Evolutionary conservation across 73 alveolate species (phyloP), one percentile per base, ranked within the genome.

Genomic region (Uronychia binucleata): DNA sequence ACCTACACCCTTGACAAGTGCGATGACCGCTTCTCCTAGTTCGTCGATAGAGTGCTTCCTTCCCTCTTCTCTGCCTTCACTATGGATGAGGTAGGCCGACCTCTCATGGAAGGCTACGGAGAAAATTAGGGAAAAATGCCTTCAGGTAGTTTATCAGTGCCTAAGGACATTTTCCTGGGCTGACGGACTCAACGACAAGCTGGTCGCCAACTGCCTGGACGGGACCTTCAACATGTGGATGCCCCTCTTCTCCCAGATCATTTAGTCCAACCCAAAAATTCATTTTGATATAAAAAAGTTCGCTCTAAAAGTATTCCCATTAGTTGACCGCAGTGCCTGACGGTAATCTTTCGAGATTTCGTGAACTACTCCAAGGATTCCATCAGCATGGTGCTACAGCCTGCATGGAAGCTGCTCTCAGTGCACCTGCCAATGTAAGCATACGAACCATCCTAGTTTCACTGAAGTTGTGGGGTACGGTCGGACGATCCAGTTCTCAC

Each of bases 121-220:
- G 75, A 32, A 79, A 78, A 82, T 88, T n/a, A 57, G 84, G 74
- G 93, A 86, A 75, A 83, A 79, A 75, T 67, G 85, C 58, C 59
- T 88, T 57, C 92, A 91, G 31, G 82, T 90, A n/a, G 57, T 80
- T 28, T 90, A 79, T 80, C 79, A 34, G 30, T 88, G 93, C 77
- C 80, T 92, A 32, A 77, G 93, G 34, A 80, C 91, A 1, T 59
- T 92, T 27, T 78, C 95, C 0, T 92, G 97, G 97, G 97, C 97
- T 0, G 97, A 92, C 76, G 97, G 97, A 83, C 58, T 92, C 34
- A 88, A 92, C 34, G 84, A 89, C 28, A 84, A 88, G 30, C 74
- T 92, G 28, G 93, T 92, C 0, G 87, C 77, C 11, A 28, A 33
- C 0, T 87, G 93, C n/a, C 84, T 92, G 0, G 87, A 88, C 85